Percentiles rank a stretch among this genome's conserved stretches.
phyloP scores from a whole-genome alignment of 768 basidiomycete species.

The Suillus discolor region DNA sequence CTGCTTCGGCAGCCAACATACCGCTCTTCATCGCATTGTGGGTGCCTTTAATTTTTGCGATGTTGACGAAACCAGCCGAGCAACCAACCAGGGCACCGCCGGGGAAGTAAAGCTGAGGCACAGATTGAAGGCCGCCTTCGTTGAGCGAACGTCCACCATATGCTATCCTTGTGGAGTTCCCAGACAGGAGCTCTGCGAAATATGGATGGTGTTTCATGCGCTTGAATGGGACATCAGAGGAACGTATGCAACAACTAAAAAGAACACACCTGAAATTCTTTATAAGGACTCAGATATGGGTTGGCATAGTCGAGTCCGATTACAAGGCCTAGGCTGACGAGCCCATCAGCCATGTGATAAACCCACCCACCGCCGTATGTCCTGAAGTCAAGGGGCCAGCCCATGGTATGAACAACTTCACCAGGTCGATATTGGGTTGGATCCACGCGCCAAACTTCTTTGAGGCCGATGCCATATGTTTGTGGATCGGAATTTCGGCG shows the following conservation, averaged over 20 bases:
- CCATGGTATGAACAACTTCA: conserved; percentile 90
- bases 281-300: conserved; percentile 89
- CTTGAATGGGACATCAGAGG: conserved; percentile 35
- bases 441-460: conserved; percentile 96
- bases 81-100: conserved; percentile 95
- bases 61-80: conserved; percentile 94
- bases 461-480: conserved; percentile 94
- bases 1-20: conserved; percentile 93
- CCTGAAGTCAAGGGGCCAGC: conserved; percentile 83
- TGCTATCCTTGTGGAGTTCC: conserved; percentile 72
- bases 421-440: conserved; percentile 58
- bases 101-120: conserved; percentile 87
- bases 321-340: conserved; percentile 90
- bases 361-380: conserved; percentile 90
- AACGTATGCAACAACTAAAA: neutral
- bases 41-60: conserved; percentile 97
- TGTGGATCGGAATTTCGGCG: conserved; percentile 74
- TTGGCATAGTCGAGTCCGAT: conserved; percentile 95
- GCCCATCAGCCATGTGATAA: conserved; percentile 93
- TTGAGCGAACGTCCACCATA: conserved; percentile 91
- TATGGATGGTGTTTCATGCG: conserved; percentile 97
- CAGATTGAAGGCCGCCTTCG: conserved; percentile 92
- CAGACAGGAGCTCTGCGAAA: conserved; percentile 78
- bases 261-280: conserved; percentile 81
- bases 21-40: conserved; percentile 99